A percentile compares a stretch with the other conserved stretches of the same genome.
Evolutionary conservation across 805 yeast genomes (phyloP).

Genomic region (Yarrowia deformans): DNA sequence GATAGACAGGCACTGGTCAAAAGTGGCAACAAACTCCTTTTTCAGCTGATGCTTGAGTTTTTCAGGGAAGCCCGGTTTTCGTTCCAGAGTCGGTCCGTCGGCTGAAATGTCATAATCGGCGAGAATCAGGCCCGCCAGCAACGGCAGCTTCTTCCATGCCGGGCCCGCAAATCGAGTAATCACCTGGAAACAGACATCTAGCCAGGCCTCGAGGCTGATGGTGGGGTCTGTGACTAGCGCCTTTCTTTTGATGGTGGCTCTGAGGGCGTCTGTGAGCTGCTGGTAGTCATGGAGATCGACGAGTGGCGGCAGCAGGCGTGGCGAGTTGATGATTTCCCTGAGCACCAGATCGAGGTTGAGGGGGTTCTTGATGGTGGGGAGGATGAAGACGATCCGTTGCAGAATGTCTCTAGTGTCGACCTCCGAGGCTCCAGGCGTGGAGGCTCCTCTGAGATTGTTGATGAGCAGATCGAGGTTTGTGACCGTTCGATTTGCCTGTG

Average conservation of each 20-base stretch:
- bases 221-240: constrained; percentile 45
- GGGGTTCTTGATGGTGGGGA: constrained; percentile 45
- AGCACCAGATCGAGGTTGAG: constrained; percentile 44
- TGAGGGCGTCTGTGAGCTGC: constrained; percentile 44
- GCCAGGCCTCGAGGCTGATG: constrained; percentile 43
- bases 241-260: constrained; percentile 45
- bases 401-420: constrained; percentile 26
- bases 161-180: constrained; percentile 29
- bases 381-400: constrained; percentile 33
- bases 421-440: constrained; percentile 19
- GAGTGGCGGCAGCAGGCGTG: constrained; percentile 40
- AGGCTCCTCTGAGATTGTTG: constrained; percentile 30
- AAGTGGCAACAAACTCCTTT: constrained; percentile 23
- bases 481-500: constrained; percentile 24
- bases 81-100: constrained; percentile 11
- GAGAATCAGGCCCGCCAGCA: constrained; percentile 43
- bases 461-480: constrained; percentile 40
- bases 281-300: constrained; percentile 21
- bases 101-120: constrained; percentile 24
- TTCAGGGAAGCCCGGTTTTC: neutral
- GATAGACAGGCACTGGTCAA: constrained; percentile 25
- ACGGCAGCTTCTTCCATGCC: constrained; percentile 44
- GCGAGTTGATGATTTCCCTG: constrained; percentile 43
- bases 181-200: constrained; percentile 37
- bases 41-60: constrained; percentile 16